A percentile compares a stretch with the other conserved stretches of the same genome.
phyloP scores from a whole-genome alignment of 1,284 basidiomycete genomes.

The Ustilago shanxiensis region DNA sequence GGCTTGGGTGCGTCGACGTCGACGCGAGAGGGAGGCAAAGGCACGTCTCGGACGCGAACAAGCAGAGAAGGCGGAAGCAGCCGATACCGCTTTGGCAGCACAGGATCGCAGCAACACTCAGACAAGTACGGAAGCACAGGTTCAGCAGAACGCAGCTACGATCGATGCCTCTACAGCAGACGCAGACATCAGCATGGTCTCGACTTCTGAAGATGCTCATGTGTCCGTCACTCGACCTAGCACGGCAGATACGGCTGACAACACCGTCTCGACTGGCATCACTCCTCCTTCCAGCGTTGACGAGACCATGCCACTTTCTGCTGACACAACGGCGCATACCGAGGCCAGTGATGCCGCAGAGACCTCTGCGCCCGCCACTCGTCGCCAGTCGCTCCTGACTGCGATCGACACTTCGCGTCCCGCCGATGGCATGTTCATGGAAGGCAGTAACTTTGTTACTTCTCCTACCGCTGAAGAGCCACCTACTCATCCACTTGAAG shows the following conservation, averaged over 20 bases:
- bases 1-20: constrained; percentile 48
- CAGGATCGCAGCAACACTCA: neutral
- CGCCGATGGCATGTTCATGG: constrained; percentile 4
- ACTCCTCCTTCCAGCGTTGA: constrained; percentile 4
- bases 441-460: constrained; percentile 2
- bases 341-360: neutral
- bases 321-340: neutral
- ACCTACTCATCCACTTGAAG: constrained; percentile 14
- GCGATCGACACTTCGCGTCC: constrained; percentile 21
- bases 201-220: neutral
- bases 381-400: constrained; percentile 18
- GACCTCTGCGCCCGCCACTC: neutral
- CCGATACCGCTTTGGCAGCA: constrained; percentile 6
- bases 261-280: neutral
- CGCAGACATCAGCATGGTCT: neutral
- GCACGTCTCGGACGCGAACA: constrained; percentile 37
- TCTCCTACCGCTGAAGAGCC: constrained; percentile 27
- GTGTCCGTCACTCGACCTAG: neutral
- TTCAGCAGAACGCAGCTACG: neutral
- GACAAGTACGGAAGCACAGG: no score
- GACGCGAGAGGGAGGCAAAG: constrained; percentile 41
- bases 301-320: constrained; percentile 34
- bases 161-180: neutral
- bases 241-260: neutral
- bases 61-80: constrained; percentile 23